Evolutionary conservation across 495 filamentous ascomycete species (phyloP).

Genomic region (Trichoderma asperelloides): DNA sequence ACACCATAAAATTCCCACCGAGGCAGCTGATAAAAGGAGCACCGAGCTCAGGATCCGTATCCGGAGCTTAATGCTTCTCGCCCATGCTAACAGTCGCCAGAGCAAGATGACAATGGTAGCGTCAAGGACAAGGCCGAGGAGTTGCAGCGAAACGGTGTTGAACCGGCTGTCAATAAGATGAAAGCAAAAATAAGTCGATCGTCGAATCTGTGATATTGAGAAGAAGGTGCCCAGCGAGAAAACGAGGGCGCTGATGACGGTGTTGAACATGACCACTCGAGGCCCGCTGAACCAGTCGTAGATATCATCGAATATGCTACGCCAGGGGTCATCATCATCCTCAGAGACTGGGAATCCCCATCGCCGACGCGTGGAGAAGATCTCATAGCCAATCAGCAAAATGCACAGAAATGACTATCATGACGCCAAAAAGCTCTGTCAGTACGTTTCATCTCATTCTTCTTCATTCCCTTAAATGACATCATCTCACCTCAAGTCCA

Average conservation of each 20-base stretch:
- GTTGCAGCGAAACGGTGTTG: slow-evolving; percentile 25
- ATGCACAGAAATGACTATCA: slow-evolving; percentile 30
- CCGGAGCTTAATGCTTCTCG: slow-evolving; percentile 33
- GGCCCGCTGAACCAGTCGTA: slow-evolving; percentile 22
- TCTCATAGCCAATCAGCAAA: slow-evolving; percentile 29
- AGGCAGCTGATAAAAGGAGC: slow-evolving; percentile 16
- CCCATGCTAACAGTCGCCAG: slow-evolving; percentile 41
- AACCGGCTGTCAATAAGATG: slow-evolving; percentile 19
- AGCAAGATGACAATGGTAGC: slow-evolving; percentile 27
- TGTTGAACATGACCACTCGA: slow-evolving; percentile 17
- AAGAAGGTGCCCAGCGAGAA: slow-evolving; percentile 33
- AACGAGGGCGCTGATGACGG: slow-evolving; percentile 20
- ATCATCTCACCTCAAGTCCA: slow-evolving; percentile 31
- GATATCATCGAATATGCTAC: slow-evolving; percentile 28
- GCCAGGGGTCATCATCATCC: slow-evolving; percentile 28
- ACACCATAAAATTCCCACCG: slow-evolving; percentile 17
- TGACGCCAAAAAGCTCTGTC: neutral
- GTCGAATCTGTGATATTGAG: slow-evolving; percentile 23
- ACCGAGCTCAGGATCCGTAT: slow-evolving; percentile 20
- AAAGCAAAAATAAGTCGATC: slow-evolving; percentile 39
- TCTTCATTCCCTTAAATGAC: neutral
- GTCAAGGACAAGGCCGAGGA: slow-evolving; percentile 32
- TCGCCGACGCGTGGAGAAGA: slow-evolving; percentile 22
- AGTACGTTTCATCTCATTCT: neutral
- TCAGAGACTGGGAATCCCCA: slow-evolving; percentile 19